Percentiles rank a stretch among this genome's conserved stretches.
These are phyloP conservation scores for Scedosporium apiospermum DNA, from an alignment of 2,329 filamentous ascomycete species.

Conservation along the genomic window DNA sequence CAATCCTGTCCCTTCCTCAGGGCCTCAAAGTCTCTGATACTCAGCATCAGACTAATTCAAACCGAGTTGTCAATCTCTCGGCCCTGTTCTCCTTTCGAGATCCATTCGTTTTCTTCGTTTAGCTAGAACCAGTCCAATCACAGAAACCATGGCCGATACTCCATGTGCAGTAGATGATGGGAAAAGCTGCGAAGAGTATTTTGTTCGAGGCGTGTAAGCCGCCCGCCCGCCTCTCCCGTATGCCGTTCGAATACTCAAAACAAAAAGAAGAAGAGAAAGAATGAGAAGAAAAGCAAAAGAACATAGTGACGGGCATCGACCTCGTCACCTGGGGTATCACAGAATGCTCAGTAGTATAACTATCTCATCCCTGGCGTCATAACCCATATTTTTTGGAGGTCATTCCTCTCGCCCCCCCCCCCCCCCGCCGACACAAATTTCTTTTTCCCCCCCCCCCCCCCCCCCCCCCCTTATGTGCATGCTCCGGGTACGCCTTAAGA, in stretches of 20 bases:
- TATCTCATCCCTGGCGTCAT: neutral
- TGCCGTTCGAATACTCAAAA: neutral
- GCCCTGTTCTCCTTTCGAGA: no score
- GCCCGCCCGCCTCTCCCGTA: neutral
- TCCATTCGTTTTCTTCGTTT: no score
- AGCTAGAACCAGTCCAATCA: no score
- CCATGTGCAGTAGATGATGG: neutral
- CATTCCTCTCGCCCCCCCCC: no score
- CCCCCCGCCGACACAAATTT: no score
- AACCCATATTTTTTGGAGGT: neutral
- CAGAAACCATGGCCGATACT: no score
- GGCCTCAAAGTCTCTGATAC: no score
- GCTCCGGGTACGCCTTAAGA: neutral
- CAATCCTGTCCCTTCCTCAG: no score
- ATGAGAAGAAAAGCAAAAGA: neutral
- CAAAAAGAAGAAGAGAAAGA: neutral
- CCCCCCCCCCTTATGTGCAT: neutral
- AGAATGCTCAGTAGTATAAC: neutral
- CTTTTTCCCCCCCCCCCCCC: no score
- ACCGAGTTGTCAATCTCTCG: no score
- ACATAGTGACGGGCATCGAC: neutral
- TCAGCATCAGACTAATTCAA: no score
- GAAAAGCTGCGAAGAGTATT: no score
- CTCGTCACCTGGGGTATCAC: neutral
- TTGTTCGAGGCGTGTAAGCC: neutral